Evolutionary conservation across 306 rosid genomes (phyloP).

Genomic region (Benincasa hispida): DNA sequence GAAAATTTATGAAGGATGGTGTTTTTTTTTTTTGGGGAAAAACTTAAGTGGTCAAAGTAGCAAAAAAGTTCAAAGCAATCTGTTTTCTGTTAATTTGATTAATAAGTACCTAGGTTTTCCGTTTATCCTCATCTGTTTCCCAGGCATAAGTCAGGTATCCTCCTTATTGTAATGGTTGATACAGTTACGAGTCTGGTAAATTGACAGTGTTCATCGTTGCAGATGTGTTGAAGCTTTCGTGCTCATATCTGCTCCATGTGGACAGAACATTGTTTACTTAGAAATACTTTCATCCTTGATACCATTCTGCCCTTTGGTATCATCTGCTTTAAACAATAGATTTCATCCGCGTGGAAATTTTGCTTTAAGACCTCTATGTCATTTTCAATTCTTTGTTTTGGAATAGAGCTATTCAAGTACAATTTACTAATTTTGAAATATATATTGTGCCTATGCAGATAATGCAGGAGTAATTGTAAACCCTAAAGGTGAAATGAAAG

Average conservation of each 20-base stretch:
- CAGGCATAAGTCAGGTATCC: constrained; percentile 23
- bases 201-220: constrained; percentile 25
- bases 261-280: constrained; percentile 8
- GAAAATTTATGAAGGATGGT: too few species aligned
- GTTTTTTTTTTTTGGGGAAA: too few species aligned
- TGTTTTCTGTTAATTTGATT: background rate
- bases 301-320: background rate
- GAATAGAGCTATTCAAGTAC: background rate
- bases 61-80: background rate
- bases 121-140: background rate
- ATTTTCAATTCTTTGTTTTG: too few species aligned
- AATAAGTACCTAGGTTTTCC: too few species aligned
- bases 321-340: too few species aligned
- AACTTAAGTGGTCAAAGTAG: too few species aligned
- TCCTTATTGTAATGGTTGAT: constrained; percentile 14
- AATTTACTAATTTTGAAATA: background rate
- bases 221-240: constrained; percentile 16
- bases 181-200: constrained; percentile 35
- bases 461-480: constrained; percentile 33
- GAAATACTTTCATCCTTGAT: too few species aligned
- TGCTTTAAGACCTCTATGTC: too few species aligned
- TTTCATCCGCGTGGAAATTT: background rate
- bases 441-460: constrained; percentile 3
- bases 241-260: constrained; percentile 36
- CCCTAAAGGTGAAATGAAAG: constrained; percentile 33